Conservation (phyloP, 2,329 filamentous ascomycete species). For the Epichloe hybrida region DNA sequence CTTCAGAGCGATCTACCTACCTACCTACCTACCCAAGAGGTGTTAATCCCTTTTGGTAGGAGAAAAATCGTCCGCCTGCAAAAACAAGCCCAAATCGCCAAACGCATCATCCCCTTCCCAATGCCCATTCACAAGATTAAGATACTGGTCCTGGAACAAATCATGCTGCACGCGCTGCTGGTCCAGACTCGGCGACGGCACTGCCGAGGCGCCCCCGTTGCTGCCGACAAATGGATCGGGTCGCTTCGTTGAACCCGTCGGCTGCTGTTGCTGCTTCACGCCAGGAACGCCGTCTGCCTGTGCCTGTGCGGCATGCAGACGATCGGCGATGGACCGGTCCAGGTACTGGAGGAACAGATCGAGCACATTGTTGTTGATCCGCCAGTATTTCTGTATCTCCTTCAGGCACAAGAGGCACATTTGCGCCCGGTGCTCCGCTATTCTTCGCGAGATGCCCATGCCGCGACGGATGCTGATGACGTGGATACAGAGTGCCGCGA, state of each 20-base stretch:
- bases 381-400: slow-evolving; percentile 27
- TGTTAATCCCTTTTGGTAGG: slow-evolving; percentile 17
- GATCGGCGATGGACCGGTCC: slow-evolving; percentile 23
- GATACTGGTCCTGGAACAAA: slow-evolving; percentile 22
- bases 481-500: slow-evolving; percentile 25
- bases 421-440: slow-evolving; percentile 24
- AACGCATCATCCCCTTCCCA: slow-evolving; percentile 24
- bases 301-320: slow-evolving; percentile 15
- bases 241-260: background rate
- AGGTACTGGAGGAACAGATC: slow-evolving; percentile 25
- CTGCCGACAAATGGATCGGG: slow-evolving; percentile 3
- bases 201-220: background rate
- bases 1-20: slow-evolving; percentile 14
- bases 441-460: slow-evolving; percentile 18
- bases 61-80: slow-evolving; percentile 19
- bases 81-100: slow-evolving; percentile 20
- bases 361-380: slow-evolving; percentile 25
- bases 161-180: slow-evolving; percentile 12
- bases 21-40: slow-evolving; percentile 10
- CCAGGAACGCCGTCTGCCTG: slow-evolving; percentile 4
- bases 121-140: slow-evolving; percentile 20
- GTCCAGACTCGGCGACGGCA: slow-evolving; percentile 3
- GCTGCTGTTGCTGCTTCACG: background rate
- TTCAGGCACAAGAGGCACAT: slow-evolving; percentile 24
- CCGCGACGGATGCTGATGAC: slow-evolving; percentile 22